Conservation (phyloP, 306 rosid genomes). For the Astragalus membranaceus region DNA sequence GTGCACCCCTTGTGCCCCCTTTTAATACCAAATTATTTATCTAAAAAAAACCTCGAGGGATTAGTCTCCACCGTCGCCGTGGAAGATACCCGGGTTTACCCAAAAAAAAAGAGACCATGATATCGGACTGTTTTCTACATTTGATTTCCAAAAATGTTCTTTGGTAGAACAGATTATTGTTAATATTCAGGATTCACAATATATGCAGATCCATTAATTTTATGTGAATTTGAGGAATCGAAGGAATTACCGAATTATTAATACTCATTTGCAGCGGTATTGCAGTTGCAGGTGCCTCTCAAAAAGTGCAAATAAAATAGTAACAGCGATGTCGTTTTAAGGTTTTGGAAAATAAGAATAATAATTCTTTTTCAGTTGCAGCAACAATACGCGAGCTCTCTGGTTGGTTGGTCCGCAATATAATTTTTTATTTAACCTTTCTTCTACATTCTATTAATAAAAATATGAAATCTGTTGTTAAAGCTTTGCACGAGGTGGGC, state of each 20-base stretch:
- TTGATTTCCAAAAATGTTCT: not conserved
- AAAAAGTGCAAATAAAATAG: conserved; percentile 40
- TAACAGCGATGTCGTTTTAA: conserved; percentile 7
- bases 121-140: not conserved
- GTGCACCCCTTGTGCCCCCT: too few relatives aligned
- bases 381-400: conserved; percentile 64
- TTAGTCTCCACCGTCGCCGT: too few relatives aligned
- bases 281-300: not conserved
- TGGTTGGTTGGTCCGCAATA: conserved; percentile 69
- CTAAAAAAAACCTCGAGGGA: too few relatives aligned
- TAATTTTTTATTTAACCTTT: not conserved
- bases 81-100: too few relatives aligned
- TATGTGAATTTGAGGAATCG: too few relatives aligned
- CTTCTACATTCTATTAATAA: not conserved
- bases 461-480: not conserved
- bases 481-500: conserved; percentile 23
- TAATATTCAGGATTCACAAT: not conserved
- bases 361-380: conserved; percentile 27
- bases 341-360: conserved; percentile 20
- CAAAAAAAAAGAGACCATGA: too few relatives aligned
- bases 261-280: not conserved
- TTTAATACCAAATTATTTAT: too few relatives aligned
- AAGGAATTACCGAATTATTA: too few relatives aligned
- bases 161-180: not conserved
- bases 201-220: not conserved